Base-by-base conservation (phyloP, 805 yeast species). In the Metschnikowia arizonensis region DNA sequence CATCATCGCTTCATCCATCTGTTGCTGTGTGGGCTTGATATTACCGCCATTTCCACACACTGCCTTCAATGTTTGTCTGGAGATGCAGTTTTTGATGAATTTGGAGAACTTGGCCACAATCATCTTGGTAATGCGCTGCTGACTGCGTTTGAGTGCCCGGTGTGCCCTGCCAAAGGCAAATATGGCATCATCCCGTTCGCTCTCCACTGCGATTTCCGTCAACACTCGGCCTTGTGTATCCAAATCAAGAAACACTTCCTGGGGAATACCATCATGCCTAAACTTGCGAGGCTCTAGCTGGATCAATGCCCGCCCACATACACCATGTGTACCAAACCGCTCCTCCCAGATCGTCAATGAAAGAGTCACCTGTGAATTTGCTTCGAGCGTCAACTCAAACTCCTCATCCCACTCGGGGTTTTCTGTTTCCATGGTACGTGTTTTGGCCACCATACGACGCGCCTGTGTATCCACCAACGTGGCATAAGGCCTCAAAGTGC, bases 361-460 rank as follows among this genome's bases (percentile, higher is more conserved):
- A 1, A 85, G 52, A 23, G 78, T 70, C 30, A 74, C 65, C 1
- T 76, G 59, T 1, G 74, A 62, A 18, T 70, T 63, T 0, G 74
- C 71, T 12, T 63, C 60, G 11, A 70, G 42, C 3, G 68, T 65
- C 7, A 69, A 47, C 60, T 88, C 96, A 60, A 88, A 87, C 46
- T 85, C 86, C 66, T 90, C 96, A 56, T 87, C 86, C 95, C 95
- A 91, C 12, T 76, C 78, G 0, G 97, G 97, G 54, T 81, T 80
- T 28, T 76, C 65, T 4, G 82, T 78, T 25, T 73, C 69, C 3
- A 85, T 69, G 0, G 82, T 76, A 53, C 86, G 72, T 0, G 98
- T 90, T 49, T 78, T 81, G 2, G 85, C 90, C 28, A 86, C 66
- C 24, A 80, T 79, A 42, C 67, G 72, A 31, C 78, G 70, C 2